A percentile compares a stretch with the other conserved stretches of the same genome.
phyloP scores from a whole-genome alignment of 768 basidiomycete genomes.

The Termitomyces eurrhizus region DNA sequence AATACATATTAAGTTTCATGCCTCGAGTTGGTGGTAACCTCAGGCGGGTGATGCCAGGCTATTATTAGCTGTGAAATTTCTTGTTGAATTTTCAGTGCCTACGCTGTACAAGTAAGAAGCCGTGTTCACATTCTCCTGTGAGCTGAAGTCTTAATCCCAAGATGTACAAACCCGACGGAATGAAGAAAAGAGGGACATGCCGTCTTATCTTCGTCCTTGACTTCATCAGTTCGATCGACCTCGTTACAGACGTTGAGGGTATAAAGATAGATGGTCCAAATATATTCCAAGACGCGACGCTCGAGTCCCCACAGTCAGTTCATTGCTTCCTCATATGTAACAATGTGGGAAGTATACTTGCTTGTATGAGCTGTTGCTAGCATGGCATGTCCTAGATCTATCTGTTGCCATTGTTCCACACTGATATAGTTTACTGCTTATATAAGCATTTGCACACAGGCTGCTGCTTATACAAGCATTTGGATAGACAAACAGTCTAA shows the following conservation, averaged over 20 bases:
- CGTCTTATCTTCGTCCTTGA: neutral
- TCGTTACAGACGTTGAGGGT: slow-evolving; percentile 12
- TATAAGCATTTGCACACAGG: too few relatives aligned
- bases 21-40: neutral
- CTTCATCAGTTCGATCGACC: neutral
- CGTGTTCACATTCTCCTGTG: too few relatives aligned
- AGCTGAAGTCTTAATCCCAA: neutral
- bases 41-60: neutral
- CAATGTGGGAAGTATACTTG: slow-evolving; percentile 41
- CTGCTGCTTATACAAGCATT: too few relatives aligned
- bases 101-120: too few relatives aligned
- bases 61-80: too few relatives aligned
- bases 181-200: neutral
- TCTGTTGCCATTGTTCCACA: too few relatives aligned
- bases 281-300: slow-evolving; percentile 31
- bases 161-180: neutral
- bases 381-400: too few relatives aligned
- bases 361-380: too few relatives aligned
- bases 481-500: too few relatives aligned
- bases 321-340: slow-evolving; percentile 41
- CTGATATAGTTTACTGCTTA: too few relatives aligned
- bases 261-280: slow-evolving; percentile 31
- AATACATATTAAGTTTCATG: too few relatives aligned
- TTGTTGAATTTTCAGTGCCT: neutral
- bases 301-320: slow-evolving; percentile 26